phyloP scores from a whole-genome alignment of 495 filamentous ascomycete species.

The Penicillium silybi region DNA sequence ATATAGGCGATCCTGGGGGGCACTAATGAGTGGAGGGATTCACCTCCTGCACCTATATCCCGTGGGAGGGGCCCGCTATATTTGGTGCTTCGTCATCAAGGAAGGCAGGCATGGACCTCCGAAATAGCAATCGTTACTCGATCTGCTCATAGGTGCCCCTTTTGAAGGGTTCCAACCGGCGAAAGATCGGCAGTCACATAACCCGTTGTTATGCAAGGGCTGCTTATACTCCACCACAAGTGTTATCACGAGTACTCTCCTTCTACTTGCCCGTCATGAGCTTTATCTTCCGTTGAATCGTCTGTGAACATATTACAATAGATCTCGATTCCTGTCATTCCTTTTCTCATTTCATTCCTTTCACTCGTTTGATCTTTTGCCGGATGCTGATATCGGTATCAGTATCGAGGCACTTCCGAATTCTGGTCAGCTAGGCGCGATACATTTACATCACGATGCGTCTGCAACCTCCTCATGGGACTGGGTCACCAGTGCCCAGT shows the following conservation, averaged over 20 bases:
- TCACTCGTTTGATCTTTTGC: slow-evolving; percentile 3
- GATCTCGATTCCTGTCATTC: not conserved
- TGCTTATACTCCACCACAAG: slow-evolving; percentile 4
- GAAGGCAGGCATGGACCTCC: slow-evolving; percentile 8
- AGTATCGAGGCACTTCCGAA: slow-evolving; percentile 14
- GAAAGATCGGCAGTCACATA: slow-evolving; percentile 8
- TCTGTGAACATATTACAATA: slow-evolving; percentile 10
- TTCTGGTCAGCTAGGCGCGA: slow-evolving; percentile 3
- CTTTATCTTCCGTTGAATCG: not conserved
- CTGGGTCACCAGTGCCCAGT: slow-evolving; percentile 11
- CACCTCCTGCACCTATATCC: not conserved
- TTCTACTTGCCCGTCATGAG: not conserved
- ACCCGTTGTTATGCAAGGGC: slow-evolving; percentile 13
- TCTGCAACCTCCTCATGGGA: slow-evolving; percentile 18
- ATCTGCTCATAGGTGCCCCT: not conserved
- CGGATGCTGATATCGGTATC: not conserved
- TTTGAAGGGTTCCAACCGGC: not conserved
- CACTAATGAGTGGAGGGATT: slow-evolving; percentile 1
- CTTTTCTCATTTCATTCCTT: not conserved
- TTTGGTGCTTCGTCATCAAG: slow-evolving; percentile 7
- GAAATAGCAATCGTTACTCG: slow-evolving; percentile 6
- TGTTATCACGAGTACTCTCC: not conserved
- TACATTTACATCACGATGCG: slow-evolving; percentile 10
- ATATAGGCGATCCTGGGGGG: not conserved
- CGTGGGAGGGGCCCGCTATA: not conserved